phyloP scores from a whole-genome alignment of 805 yeast species.

The Cyberlindnera xylosilytica region DNA sequence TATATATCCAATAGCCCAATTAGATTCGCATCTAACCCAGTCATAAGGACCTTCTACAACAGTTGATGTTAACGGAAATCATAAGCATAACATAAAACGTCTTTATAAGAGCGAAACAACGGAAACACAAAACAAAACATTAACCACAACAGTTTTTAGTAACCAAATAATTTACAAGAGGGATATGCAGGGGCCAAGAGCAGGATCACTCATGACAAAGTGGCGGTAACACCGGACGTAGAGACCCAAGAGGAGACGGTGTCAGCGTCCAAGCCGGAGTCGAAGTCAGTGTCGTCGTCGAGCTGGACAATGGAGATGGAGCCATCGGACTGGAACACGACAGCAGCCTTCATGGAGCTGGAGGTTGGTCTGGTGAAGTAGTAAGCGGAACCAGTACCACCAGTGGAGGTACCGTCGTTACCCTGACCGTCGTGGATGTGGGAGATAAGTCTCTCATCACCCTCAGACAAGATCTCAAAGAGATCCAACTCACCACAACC shows the following conservation, averaged over 20 bases:
- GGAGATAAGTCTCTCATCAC: constrained; percentile 70
- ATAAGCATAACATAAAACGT: not conserved
- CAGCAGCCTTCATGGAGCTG: constrained; percentile 85
- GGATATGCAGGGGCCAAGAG: too few relatives aligned
- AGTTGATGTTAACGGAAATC: not conserved
- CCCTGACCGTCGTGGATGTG: constrained; percentile 88
- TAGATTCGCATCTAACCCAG: too few relatives aligned
- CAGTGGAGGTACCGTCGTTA: constrained; percentile 46
- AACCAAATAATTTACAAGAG: not conserved
- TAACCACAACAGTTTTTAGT: not conserved
- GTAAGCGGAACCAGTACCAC: constrained; percentile 89
- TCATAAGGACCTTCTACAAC: too few relatives aligned
- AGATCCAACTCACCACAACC: constrained; percentile 98
- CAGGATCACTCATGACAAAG: constrained; percentile 23
- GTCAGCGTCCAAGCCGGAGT: constrained; percentile 47
- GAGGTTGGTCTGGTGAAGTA: constrained; percentile 83
- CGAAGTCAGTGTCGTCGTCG: constrained; percentile 50
- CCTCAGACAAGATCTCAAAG: constrained; percentile 81
- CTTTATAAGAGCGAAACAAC: not conserved
- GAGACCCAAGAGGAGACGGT: constrained; percentile 62
- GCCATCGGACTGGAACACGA: constrained; percentile 59
- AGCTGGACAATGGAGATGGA: constrained; percentile 58
- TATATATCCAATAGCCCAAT: too few relatives aligned
- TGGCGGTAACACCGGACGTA: constrained; percentile 47
- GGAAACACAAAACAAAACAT: not conserved